Evolutionary conservation across 176 grass and related monocot genomes (phyloP).

Genomic region (Ensete ventricosum): DNA sequence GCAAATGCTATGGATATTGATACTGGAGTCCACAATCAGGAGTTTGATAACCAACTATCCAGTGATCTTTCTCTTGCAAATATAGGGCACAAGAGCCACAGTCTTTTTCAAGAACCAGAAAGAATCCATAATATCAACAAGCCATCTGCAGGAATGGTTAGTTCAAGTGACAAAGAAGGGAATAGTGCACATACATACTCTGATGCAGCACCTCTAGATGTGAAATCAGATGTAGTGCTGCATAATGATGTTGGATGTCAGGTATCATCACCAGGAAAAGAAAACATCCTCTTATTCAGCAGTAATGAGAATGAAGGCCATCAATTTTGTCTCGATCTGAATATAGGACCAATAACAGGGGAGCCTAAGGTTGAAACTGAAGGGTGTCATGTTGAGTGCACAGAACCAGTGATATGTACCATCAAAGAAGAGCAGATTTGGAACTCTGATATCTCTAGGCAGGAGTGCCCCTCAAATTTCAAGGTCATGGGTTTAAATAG

Average conservation of each 20-base stretch:
- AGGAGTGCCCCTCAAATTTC: slow-evolving; percentile 20
- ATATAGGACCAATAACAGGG: slow-evolving; percentile 19
- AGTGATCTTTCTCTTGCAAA: not conserved
- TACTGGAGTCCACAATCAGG: not conserved
- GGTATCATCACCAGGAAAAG: not conserved
- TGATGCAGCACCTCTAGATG: not conserved
- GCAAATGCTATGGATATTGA: not conserved
- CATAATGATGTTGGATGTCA: not conserved
- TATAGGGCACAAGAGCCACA: not conserved
- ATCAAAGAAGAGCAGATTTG: slow-evolving; percentile 10
- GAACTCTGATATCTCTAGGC: slow-evolving; percentile 11
- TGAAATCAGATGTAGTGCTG: not conserved
- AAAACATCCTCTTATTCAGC: not conserved
- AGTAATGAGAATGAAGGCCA: slow-evolving; percentile 16
- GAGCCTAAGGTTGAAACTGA: slow-evolving; percentile 18
- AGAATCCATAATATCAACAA: not conserved
- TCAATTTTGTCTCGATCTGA: slow-evolving; percentile 28
- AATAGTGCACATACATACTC: not conserved
- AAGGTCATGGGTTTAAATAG: slow-evolving; percentile 4
- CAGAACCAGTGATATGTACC: not conserved
- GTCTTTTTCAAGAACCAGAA: not conserved
- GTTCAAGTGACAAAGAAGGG: not conserved
- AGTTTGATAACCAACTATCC: not conserved
- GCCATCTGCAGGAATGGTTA: not conserved
- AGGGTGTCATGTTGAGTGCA: not conserved